These are phyloP conservation scores for Cardiospermum halicacabum DNA, from an alignment of 345 rosid species.

Conservation along the genomic window DNA sequence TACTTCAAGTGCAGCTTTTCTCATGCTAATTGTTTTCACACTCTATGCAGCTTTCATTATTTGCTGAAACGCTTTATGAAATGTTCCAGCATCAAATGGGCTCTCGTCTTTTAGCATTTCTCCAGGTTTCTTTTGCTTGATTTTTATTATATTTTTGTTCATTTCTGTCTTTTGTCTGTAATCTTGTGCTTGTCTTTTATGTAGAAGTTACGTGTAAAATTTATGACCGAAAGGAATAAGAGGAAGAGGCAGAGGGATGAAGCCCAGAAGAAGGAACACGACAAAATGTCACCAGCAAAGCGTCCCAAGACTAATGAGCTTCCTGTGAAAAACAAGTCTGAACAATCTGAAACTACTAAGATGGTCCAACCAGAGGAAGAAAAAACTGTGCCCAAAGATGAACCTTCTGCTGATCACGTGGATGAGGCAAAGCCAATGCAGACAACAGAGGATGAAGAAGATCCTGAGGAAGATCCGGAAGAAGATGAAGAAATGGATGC, in stretches of 20 bases:
- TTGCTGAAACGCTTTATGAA: slow-evolving; percentile 87
- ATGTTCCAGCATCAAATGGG: slow-evolving; percentile 98
- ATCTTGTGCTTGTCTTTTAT: slow-evolving; percentile 6
- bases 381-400: slow-evolving; percentile 29
- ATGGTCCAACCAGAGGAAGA: slow-evolving; percentile 36
- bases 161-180: not conserved
- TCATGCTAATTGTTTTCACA: slow-evolving; percentile 6
- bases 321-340: slow-evolving; percentile 38
- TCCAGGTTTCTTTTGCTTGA: slow-evolving; percentile 52
- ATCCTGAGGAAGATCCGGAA: slow-evolving; percentile 71
- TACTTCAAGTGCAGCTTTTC: slow-evolving; percentile 2
- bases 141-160: slow-evolving; percentile 7
- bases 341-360: slow-evolving; percentile 23
- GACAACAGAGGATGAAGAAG: slow-evolving; percentile 44
- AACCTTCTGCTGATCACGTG: slow-evolving; percentile 27
- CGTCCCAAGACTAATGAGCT: slow-evolving; percentile 51
- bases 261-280: slow-evolving; percentile 37
- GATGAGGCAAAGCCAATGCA: slow-evolving; percentile 36
- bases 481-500: slow-evolving; percentile 51
- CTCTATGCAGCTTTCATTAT: slow-evolving; percentile 73
- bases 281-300: slow-evolving; percentile 38
- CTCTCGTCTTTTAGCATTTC: slow-evolving; percentile 64
- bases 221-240: slow-evolving; percentile 67
- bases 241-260: slow-evolving; percentile 71
- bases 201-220: slow-evolving; percentile 65